These are phyloP conservation scores for Hylodesmum podocarpum DNA, from an alignment of 306 rosid species.

Conservation along the genomic window DNA sequence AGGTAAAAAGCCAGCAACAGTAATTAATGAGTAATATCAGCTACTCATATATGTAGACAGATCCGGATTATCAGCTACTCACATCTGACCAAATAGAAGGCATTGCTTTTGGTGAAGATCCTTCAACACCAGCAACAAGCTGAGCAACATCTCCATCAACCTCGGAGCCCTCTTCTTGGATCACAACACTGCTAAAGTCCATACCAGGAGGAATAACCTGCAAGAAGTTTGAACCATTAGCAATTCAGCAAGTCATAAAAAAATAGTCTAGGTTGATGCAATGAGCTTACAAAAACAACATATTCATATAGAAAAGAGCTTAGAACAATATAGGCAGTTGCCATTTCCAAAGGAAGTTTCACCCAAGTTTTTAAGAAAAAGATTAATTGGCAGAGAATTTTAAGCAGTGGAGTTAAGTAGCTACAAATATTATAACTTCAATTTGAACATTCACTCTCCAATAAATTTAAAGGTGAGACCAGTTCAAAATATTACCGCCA, in stretches of 20 bases:
- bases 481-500: conserved; percentile 65
- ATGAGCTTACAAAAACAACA: neutral
- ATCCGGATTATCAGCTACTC: conserved; percentile 34
- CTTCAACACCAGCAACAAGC: conserved; percentile 44
- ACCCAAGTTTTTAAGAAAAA: neutral
- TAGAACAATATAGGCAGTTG: neutral
- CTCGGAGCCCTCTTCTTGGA: conserved; percentile 68
- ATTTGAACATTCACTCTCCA: neutral
- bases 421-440: conserved; percentile 5
- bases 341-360: neutral
- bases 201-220: conserved; percentile 95
- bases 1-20: conserved; percentile 10
- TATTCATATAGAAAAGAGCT: neutral
- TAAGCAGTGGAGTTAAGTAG: neutral
- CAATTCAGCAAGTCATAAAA: neutral
- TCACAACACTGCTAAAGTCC: conserved; percentile 86
- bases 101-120: conserved; percentile 67
- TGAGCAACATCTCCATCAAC: conserved; percentile 66
- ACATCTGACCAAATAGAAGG: conserved; percentile 85
- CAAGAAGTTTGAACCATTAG: conserved; percentile 11
- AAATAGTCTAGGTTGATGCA: neutral
- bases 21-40: neutral
- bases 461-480: neutral
- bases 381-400: neutral
- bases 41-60: conserved; percentile 43